Evolutionary conservation across 1,139 yeast species (phyloP).

Genomic region (Hyphopichia pseudoburtonii): DNA sequence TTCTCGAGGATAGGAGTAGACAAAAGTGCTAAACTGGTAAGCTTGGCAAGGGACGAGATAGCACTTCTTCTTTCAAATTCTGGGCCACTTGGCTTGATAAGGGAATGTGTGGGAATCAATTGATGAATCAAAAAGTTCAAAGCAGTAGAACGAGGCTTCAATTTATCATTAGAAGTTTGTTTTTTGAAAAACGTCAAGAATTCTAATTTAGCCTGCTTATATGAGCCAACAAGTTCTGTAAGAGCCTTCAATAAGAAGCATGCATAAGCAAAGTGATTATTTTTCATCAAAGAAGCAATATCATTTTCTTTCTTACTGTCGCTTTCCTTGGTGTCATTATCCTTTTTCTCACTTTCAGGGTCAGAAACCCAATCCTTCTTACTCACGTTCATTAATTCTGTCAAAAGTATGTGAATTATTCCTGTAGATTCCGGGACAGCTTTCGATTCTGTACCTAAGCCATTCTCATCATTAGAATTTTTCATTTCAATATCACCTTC

Average conservation of each 20-base stretch:
- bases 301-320: slow-evolving; percentile 10
- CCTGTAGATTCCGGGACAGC: slow-evolving; percentile 46
- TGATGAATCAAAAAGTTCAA: slow-evolving; percentile 77
- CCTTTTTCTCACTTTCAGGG: slow-evolving; percentile 18
- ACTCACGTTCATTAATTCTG: slow-evolving; percentile 61
- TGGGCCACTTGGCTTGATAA: slow-evolving; percentile 27
- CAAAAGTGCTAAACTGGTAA: slow-evolving; percentile 59
- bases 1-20: slow-evolving; percentile 50
- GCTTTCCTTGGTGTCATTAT: slow-evolving; percentile 12
- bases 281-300: slow-evolving; percentile 16
- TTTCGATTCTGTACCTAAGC: slow-evolving; percentile 9
- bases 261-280: slow-evolving; percentile 58
- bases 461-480: slow-evolving; percentile 22
- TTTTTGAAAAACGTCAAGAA: slow-evolving; percentile 71
- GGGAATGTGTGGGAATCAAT: slow-evolving; percentile 57
- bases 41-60: slow-evolving; percentile 51
- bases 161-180: slow-evolving; percentile 25
- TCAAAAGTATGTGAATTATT: slow-evolving; percentile 58
- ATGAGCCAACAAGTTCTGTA: slow-evolving; percentile 74
- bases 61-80: slow-evolving; percentile 42
- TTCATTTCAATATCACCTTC: slow-evolving; percentile 37
- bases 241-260: slow-evolving; percentile 67
- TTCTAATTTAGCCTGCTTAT: slow-evolving; percentile 78
- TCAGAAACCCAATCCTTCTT: slow-evolving; percentile 51
- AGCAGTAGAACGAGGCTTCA: slow-evolving; percentile 70